Conservation (phyloP, 1,284 basidiomycete species). For the Baeospora myosura region DNA sequence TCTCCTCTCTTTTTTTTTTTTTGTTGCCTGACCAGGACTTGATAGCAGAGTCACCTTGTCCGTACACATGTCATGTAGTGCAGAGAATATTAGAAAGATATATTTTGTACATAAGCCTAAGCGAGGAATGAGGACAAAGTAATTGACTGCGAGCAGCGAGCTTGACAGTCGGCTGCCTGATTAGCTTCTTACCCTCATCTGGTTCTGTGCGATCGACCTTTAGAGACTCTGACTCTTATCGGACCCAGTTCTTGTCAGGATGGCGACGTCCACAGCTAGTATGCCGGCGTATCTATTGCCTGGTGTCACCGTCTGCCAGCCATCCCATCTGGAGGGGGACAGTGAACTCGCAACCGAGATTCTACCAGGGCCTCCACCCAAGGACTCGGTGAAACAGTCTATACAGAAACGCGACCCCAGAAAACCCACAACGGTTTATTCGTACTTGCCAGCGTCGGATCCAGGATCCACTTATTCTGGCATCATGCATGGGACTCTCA, state of each 20-base stretch:
- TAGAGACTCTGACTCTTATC: background rate
- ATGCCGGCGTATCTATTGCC: conserved; percentile 60
- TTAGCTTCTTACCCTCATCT: conserved; percentile 1
- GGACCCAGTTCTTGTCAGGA: background rate
- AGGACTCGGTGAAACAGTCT: conserved; percentile 59
- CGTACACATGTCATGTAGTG: no score
- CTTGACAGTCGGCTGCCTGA: background rate
- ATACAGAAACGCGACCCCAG: conserved; percentile 66
- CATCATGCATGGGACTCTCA: conserved; percentile 54
- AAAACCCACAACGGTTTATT: conserved; percentile 56
- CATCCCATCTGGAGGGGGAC: conserved; percentile 73
- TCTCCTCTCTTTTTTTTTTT: no score
- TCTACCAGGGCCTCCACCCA: conserved; percentile 71
- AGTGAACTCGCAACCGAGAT: conserved; percentile 73
- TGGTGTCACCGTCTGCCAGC: conserved; percentile 62
- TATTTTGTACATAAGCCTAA: no score
- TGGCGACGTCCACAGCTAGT: conserved; percentile 62
- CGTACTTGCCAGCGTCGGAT: conserved; percentile 73
- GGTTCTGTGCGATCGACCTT: background rate
- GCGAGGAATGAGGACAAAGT: background rate
- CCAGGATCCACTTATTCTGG: conserved; percentile 78
- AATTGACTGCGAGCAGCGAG: conserved; percentile 6
- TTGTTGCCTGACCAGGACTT: no score
- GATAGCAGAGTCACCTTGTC: no score
- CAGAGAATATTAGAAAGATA: no score